phyloP scores from a whole-genome alignment of 305 asterid genomes.

The Fraxinus floribunda region DNA sequence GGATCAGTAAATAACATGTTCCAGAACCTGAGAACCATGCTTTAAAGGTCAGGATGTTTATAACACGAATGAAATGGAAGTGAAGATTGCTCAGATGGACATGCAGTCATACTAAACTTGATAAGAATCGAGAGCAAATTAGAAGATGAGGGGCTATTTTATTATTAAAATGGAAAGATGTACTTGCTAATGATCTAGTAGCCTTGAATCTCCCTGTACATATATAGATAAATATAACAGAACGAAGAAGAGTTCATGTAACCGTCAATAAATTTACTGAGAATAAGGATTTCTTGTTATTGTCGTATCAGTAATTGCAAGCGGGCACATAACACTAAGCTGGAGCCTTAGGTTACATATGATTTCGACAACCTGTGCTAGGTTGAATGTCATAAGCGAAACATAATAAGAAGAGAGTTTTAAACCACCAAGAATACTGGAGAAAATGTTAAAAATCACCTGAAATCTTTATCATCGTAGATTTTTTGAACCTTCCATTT shows the following conservation, averaged over 20 bases:
- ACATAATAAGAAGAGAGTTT: not conserved
- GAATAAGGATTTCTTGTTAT: not conserved
- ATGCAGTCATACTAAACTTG: not conserved
- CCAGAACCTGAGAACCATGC: not conserved
- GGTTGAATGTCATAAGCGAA: not conserved
- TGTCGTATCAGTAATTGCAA: not conserved
- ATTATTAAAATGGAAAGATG: no score
- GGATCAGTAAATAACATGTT: not conserved
- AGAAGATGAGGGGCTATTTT: not conserved
- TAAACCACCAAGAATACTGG: not conserved
- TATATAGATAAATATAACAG: no score
- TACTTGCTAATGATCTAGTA: not conserved
- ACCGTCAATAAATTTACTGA: no score
- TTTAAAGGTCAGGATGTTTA: not conserved
- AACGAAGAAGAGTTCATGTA: no score
- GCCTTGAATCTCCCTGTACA: not conserved
- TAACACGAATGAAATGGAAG: not conserved
- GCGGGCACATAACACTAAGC: not conserved
- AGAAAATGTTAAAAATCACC: slow-evolving; percentile 34
- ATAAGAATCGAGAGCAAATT: not conserved
- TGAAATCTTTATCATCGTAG: slow-evolving; percentile 82
- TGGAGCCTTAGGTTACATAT: not conserved
- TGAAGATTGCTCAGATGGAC: not conserved
- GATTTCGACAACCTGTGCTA: no score
- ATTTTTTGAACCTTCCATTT: slow-evolving; percentile 69